Conservation (phyloP, 345 rosid species). For the Pugionium cornutum region DNA sequence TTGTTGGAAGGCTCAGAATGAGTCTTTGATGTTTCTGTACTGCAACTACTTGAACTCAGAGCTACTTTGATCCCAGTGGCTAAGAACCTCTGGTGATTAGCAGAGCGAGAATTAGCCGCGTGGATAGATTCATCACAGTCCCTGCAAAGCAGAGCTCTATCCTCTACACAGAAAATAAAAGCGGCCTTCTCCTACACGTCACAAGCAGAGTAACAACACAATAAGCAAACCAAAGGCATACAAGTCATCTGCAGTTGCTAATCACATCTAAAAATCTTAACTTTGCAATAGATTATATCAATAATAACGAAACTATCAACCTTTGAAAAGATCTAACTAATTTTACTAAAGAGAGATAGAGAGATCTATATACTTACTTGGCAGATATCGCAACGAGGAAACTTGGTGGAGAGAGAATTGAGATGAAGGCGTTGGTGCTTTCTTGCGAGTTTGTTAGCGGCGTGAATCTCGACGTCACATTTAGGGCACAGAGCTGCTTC, state of each 20-base stretch:
- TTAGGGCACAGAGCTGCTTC: conserved; percentile 90
- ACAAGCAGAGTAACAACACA: conserved; percentile 3
- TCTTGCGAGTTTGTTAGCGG: conserved; percentile 92
- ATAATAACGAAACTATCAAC: not conserved
- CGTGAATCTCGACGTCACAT: conserved; percentile 89
- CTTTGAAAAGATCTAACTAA: not conserved
- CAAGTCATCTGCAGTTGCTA: not conserved
- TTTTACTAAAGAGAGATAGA: not conserved
- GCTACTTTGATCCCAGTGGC: conserved; percentile 94
- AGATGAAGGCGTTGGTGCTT: conserved; percentile 96
- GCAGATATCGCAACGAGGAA: conserved; percentile 92
- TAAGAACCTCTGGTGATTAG: conserved; percentile 83
- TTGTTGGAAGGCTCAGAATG: conserved; percentile 62
- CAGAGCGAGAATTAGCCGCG: conserved; percentile 69
- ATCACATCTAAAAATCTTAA: conserved; percentile 3
- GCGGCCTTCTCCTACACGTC: conserved; percentile 84
- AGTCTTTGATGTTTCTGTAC: conserved; percentile 47
- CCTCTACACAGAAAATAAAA: conserved; percentile 96
- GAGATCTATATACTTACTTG: conserved; percentile 47
- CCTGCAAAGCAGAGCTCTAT: conserved; percentile 85
- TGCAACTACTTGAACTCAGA: conserved; percentile 61
- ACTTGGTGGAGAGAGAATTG: conserved; percentile 63
- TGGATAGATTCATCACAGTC: conserved; percentile 90
- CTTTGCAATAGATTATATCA: not conserved
- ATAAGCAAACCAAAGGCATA: conserved; percentile 10